Evolutionary conservation across 345 rosid species (phyloP).

Genomic region (Populus tremula): DNA sequence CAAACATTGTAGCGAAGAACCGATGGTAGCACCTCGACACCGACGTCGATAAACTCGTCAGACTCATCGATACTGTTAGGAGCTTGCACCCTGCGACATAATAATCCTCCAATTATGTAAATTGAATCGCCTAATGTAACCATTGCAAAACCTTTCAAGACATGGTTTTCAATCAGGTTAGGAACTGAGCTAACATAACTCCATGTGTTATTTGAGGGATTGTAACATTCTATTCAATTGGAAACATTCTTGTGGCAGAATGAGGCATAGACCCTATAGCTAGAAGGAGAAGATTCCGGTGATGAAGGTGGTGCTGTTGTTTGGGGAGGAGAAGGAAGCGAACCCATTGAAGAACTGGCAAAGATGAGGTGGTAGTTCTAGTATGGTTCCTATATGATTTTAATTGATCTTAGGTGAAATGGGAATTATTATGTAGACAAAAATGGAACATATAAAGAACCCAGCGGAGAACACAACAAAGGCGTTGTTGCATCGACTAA

Average conservation of each 20-base stretch:
- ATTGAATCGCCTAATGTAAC: constrained; percentile 35
- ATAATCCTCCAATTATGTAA: constrained; percentile 45
- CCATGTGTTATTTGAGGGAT: constrained; percentile 42
- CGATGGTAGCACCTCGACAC: constrained; percentile 18
- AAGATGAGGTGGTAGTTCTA: not conserved
- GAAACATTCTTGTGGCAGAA: constrained; percentile 28
- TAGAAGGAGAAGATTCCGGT: not conserved
- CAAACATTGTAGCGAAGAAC: constrained; percentile 28
- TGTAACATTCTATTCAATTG: constrained; percentile 46
- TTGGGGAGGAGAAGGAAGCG: constrained; percentile 14
- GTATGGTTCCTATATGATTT: not conserved
- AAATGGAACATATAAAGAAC: not conserved
- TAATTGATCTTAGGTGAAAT: constrained; percentile 8
- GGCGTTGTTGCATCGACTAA: constrained; percentile 13
- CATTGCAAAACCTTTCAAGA: constrained; percentile 48
- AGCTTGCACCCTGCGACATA: constrained; percentile 24
- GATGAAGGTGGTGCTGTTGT: not conserved
- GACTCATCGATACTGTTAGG: not conserved
- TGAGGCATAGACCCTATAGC: constrained; percentile 25
- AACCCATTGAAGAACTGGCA: constrained; percentile 30
- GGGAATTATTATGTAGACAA: constrained; percentile 7
- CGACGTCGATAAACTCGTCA: constrained; percentile 14
- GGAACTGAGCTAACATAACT: constrained; percentile 38
- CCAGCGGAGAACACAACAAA: constrained; percentile 23
- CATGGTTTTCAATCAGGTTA: constrained; percentile 23